A percentile compares a stretch with the other conserved stretches of the same genome.
phyloP scores from a whole-genome alignment of 78 protist genomes.

The Fonticula alba region DNA sequence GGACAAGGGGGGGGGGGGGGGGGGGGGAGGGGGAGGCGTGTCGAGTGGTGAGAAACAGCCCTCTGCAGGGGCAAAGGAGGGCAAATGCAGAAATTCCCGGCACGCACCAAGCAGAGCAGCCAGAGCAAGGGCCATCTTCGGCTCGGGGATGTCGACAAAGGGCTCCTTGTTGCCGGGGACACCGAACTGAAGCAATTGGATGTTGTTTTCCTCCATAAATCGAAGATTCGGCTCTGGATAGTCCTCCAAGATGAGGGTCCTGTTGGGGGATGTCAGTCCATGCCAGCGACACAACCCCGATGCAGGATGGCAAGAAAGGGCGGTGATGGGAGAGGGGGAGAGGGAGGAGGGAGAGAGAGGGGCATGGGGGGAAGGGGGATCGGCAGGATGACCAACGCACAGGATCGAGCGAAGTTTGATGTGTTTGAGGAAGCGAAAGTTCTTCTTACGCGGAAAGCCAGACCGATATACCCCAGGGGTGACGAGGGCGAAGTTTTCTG shows the following conservation, averaged over 20 bases:
- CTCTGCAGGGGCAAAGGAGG: too few species aligned
- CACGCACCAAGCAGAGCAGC: conserved; percentile 14
- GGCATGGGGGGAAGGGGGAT: too few species aligned
- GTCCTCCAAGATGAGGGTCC: conserved; percentile 28
- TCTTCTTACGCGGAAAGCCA: conserved; percentile 56
- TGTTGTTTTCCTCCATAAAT: conserved; percentile 31
- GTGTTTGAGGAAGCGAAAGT: conserved; percentile 51
- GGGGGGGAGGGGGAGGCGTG: too few species aligned
- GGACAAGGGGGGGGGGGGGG: too few species aligned
- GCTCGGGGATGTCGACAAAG: conserved; percentile 66
- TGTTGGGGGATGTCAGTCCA: background rate
- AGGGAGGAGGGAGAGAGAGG: too few species aligned
- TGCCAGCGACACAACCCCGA: too few species aligned
- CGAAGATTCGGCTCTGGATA: conserved; percentile 38
- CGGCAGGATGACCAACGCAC: too few species aligned
- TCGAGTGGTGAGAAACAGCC: too few species aligned
- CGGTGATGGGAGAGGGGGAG: too few species aligned
- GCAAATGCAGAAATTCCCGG: too few species aligned
- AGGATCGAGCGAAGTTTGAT: conserved; percentile 44
- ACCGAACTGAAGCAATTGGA: conserved; percentile 39
- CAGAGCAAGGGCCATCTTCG: conserved; percentile 41
- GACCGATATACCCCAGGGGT: conserved; percentile 63
- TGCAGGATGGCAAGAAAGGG: too few species aligned
- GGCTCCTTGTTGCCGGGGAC: conserved; percentile 74
- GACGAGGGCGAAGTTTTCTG: conserved; percentile 53